Evolutionary conservation across 805 yeast species (phyloP), one percentile per base, ranked within the genome.

Genomic region (Kuraishia floccosa): DNA sequence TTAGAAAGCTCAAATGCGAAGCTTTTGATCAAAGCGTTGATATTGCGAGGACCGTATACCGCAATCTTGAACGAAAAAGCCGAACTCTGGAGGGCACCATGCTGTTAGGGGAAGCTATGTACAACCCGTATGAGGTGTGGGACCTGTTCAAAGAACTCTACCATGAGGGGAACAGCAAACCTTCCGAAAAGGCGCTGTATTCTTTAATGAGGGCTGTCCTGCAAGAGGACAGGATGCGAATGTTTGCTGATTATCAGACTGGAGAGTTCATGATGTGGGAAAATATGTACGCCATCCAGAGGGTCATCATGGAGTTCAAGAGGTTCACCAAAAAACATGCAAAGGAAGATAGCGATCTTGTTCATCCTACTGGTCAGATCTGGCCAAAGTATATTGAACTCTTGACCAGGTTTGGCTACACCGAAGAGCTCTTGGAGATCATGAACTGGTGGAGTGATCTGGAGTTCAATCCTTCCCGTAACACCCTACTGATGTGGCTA

Each of bases 231-330:
- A 17, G 22, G 11, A 4, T 13, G 13, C 11, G 43, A 47, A 23
- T 33, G 48, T 24, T 34, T 38, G 24, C 49, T 44, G 31, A 30
- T n/a, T n/a, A n/a, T n/a, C n/a, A n/a, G n/a, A n/a, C n/a, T n/a
- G n/a, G n/a, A n/a, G n/a, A n/a, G n/a, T 24, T 24, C 1, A 26
- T 38, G 4, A 33, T 35, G 12, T 76, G 83, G 83, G 72, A 58
- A 7, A 51, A 53, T 2, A 30, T 60, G 24, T 66, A 53, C 31
- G 81, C 86, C 0, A 58, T 77, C 1, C 83, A 76, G 40, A 57
- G 73, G 17, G 75, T 81, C 0, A 58, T 74, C 3, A 63, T 58
- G 24, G 82, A 77, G 44, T 69, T 77, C 49, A 63, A 69, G 34
- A 37, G 37, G 17, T 47, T 51, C 40, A 57, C 61, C 1, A 52